These are phyloP conservation scores for Dunaliella salina DNA, from an alignment of 163 green algal species.

Conservation along the genomic window DNA sequence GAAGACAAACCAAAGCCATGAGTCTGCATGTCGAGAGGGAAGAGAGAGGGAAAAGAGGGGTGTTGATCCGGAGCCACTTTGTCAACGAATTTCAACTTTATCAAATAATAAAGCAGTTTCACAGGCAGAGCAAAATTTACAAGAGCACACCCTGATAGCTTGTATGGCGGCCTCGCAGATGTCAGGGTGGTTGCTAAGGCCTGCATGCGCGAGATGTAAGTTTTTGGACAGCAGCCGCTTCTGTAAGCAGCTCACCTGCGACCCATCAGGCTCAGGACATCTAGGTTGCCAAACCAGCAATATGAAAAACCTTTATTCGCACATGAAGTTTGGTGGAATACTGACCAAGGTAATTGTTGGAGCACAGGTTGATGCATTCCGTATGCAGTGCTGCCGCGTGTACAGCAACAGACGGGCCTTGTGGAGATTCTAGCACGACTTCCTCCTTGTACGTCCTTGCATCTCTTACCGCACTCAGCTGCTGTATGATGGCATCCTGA, in stretches of 20 bases:
- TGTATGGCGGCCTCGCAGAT: slow-evolving; percentile 50
- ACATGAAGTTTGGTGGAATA: background rate
- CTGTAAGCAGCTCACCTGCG: no score
- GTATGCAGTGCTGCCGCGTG: background rate
- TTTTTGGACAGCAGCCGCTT: no score
- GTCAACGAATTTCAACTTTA: no score
- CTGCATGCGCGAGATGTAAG: no score
- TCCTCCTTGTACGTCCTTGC: slow-evolving; percentile 60
- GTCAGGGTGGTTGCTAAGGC: slow-evolving; percentile 58
- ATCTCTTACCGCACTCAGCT: background rate
- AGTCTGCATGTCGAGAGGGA: background rate
- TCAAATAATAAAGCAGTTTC: no score
- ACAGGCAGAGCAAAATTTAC: no score
- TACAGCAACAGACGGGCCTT: background rate
- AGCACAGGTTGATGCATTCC: slow-evolving; percentile 7
- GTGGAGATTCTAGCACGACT: slow-evolving; percentile 14
- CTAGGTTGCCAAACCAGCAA: no score
- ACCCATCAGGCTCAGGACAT: no score
- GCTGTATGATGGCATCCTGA: background rate
- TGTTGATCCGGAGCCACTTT: no score
- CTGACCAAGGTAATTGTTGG: slow-evolving; percentile 16
- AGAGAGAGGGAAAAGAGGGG: background rate
- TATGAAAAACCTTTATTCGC: no score
- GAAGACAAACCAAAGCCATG: slow-evolving; percentile 61
- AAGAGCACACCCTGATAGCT: slow-evolving; percentile 7